Percentiles rank a stretch among this genome's conserved stretches.
phyloP scores from a whole-genome alignment of 73 alveolate species.

The Loxodes magnus region DNA sequence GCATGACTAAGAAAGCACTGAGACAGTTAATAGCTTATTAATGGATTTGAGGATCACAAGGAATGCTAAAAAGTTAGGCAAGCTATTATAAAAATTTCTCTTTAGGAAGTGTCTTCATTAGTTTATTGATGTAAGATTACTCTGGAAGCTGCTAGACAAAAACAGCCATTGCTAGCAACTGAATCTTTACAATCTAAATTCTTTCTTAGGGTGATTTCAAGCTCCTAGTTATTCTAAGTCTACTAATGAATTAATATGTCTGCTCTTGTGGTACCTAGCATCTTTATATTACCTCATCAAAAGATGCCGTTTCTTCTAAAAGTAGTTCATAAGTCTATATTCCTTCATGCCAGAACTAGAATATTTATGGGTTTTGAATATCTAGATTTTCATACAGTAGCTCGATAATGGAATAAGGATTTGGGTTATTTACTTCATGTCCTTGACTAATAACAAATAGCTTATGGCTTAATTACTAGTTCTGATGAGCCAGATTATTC shows the following conservation, averaged over 20 bases:
- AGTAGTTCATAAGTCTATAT: too few species aligned
- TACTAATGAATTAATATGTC: neutral
- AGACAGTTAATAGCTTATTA: neutral
- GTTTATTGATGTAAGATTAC: neutral
- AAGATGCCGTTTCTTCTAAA: too few species aligned
- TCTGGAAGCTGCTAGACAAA: constrained; percentile 10
- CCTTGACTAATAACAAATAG: constrained; percentile 11
- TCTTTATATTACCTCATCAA: neutral
- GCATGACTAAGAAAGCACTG: constrained; percentile 3
- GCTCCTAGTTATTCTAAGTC: constrained; percentile 1
- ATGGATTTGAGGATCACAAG: neutral
- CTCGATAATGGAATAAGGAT: constrained; percentile 4
- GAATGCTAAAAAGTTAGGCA: constrained; percentile 4
- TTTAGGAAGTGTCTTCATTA: constrained; percentile 8
- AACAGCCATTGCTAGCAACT: constrained; percentile 5
- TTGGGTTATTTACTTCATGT: constrained; percentile 4
- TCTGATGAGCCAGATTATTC: neutral
- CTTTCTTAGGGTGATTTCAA: neutral
- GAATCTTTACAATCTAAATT: neutral
- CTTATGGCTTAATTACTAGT: constrained; percentile 6
- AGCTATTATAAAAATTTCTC: neutral
- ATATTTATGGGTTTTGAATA: neutral
- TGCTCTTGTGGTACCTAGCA: constrained; percentile 3
- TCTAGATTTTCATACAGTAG: neutral
- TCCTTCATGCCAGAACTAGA: too few species aligned